These are phyloP conservation scores for Astragalus glycyphyllos DNA, from an alignment of 306 rosid genomes.

Conservation along the genomic window DNA sequence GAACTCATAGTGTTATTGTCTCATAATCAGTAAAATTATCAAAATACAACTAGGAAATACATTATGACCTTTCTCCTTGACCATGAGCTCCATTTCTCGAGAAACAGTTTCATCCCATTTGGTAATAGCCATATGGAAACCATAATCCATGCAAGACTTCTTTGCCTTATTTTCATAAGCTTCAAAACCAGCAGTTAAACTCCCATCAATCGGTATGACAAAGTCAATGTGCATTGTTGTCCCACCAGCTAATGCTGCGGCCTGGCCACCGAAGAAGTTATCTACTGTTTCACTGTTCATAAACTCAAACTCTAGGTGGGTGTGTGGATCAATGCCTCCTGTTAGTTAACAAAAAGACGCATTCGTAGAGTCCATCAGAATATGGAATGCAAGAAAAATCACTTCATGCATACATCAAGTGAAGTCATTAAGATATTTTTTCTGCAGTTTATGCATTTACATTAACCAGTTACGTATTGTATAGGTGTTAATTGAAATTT, in stretches of 20 bases:
- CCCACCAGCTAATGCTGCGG: slow-evolving; percentile 98
- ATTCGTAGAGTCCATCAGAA: slow-evolving; percentile 20
- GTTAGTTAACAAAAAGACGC: slow-evolving; percentile 46
- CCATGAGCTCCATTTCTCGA: slow-evolving; percentile 85
- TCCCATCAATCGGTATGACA: slow-evolving; percentile 75
- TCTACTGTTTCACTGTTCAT: slow-evolving; percentile 68
- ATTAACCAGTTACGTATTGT: not conserved
- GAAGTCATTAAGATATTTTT: slow-evolving; percentile 17
- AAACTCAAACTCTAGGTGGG: slow-evolving; percentile 78
- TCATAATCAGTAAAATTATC: not conserved
- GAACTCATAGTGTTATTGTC: slow-evolving; percentile 9
- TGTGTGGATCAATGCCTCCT: slow-evolving; percentile 99
- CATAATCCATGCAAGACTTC: slow-evolving; percentile 92
- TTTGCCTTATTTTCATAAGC: slow-evolving; percentile 77
- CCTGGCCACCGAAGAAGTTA: slow-evolving; percentile 96
- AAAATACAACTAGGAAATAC: slow-evolving; percentile 33
- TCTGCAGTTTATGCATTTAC: not conserved
- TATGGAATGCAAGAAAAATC: slow-evolving; percentile 8
- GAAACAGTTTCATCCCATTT: slow-evolving; percentile 87
- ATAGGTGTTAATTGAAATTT: slow-evolving; percentile 21
- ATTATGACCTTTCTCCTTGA: slow-evolving; percentile 80
- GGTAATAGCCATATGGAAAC: slow-evolving; percentile 97
- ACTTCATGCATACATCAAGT: slow-evolving; percentile 15
- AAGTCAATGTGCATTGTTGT: slow-evolving; percentile 98
- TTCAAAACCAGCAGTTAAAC: slow-evolving; percentile 77